A percentile compares a stretch with the other conserved stretches of the same genome.
phyloP scores from a whole-genome alignment of 371 early-diverging fungal species.

The Smittium culicis region DNA sequence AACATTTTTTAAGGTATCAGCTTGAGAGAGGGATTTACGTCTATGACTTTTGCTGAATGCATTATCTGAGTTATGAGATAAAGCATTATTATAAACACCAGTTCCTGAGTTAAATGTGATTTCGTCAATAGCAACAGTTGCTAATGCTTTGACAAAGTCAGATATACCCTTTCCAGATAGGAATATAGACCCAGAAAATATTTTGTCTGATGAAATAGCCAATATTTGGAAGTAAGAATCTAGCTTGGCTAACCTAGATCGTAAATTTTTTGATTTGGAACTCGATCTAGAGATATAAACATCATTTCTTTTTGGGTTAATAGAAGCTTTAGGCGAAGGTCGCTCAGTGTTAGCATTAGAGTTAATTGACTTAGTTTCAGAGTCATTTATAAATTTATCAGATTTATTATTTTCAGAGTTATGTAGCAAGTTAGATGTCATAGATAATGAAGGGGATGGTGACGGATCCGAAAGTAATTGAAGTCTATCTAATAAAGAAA shows the following conservation, averaged over 20 bases:
- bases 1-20: neutral
- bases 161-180: slow-evolving; percentile 47
- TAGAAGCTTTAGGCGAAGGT: neutral
- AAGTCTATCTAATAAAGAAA: slow-evolving; percentile 70
- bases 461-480: slow-evolving; percentile 36
- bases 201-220: slow-evolving; percentile 65
- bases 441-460: neutral
- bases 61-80: slow-evolving; percentile 24
- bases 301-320: neutral
- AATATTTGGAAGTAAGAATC: slow-evolving; percentile 42
- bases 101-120: slow-evolving; percentile 37
- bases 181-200: slow-evolving; percentile 51
- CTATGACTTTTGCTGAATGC: slow-evolving; percentile 12
- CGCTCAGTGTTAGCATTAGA: neutral
- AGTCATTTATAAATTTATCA: neutral
- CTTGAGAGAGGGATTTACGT: neutral
- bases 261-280: slow-evolving; percentile 8
- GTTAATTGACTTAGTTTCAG: no score
- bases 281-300: neutral
- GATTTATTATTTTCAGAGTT: neutral
- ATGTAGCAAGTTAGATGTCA: neutral
- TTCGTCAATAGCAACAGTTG: slow-evolving; percentile 78
- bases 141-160: slow-evolving; percentile 76
- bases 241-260: slow-evolving; percentile 16
- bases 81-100: neutral